Percentiles rank a stretch among this genome's conserved stretches.
These are phyloP conservation scores for Colletotrichum godetiae DNA, from an alignment of 2,329 filamentous ascomycete species.

Conservation along the genomic window DNA sequence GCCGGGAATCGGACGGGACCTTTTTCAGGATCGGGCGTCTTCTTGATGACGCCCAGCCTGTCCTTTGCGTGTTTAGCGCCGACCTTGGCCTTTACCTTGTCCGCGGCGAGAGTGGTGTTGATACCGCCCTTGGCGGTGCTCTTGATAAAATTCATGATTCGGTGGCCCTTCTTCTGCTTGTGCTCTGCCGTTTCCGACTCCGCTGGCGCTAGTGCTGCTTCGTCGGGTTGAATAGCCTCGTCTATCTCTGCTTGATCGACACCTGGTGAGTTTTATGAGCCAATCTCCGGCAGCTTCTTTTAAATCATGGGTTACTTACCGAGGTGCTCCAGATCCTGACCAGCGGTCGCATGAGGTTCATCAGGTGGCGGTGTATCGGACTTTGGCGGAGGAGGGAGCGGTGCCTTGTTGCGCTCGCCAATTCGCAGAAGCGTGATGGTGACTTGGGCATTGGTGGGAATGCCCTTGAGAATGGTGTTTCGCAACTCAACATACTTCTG, in stretches of 20 bases:
- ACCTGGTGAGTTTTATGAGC: slow-evolving; percentile 44
- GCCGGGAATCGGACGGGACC: slow-evolving; percentile 84
- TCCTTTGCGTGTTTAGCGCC: slow-evolving; percentile 73
- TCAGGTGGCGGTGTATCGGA: slow-evolving; percentile 49
- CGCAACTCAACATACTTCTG: slow-evolving; percentile 78
- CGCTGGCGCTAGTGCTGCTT: slow-evolving; percentile 53
- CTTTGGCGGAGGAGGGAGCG: slow-evolving; percentile 71
- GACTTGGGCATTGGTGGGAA: slow-evolving; percentile 88
- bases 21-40: slow-evolving; percentile 53
- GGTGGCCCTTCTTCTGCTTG: slow-evolving; percentile 53
- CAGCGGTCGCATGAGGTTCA: slow-evolving; percentile 57
- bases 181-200: slow-evolving; percentile 61
- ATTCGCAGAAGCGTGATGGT: slow-evolving; percentile 84
- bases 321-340: slow-evolving; percentile 48
- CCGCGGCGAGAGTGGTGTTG: slow-evolving; percentile 77
- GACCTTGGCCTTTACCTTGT: slow-evolving; percentile 75
- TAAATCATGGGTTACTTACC: slow-evolving; percentile 40
- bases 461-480: slow-evolving; percentile 82
- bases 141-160: slow-evolving; percentile 75
- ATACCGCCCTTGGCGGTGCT: slow-evolving; percentile 77
- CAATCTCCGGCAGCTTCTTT: no score
- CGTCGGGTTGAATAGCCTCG: slow-evolving; percentile 63
- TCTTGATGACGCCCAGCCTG: slow-evolving; percentile 74
- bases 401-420: slow-evolving; percentile 83
- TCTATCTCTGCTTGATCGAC: slow-evolving; percentile 75